Base-by-base conservation (phyloP, 1,284 basidiomycete species). In the Trametes pubescens region DNA sequence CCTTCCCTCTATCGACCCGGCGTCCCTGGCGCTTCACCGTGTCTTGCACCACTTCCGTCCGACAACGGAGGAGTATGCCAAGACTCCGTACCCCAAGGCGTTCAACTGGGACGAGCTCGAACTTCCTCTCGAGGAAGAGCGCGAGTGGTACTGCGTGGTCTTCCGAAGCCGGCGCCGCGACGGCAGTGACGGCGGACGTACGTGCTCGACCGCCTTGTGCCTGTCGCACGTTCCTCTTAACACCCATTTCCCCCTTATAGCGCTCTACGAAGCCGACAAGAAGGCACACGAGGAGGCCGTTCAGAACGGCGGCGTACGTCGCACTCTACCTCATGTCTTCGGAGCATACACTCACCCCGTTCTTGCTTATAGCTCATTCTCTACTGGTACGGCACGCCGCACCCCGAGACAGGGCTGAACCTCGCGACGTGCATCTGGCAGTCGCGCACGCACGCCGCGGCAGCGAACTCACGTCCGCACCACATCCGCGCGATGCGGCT, bases 381-480 rank as follows among this genome's bases (percentile, higher is more conserved):
- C 70, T 96, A 96, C 75, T 96, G 95, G 94, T 96, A 95, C 71
- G 95, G 94, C 24, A 85, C 90, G n/a, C 95, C 95, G 1, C 83
- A 94, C 71, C 81, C 82, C 51, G 73, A 80, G 22, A 90, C 89
- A 0, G 90, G 94, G 0, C 82, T 93, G 77, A 97, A 97, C 75
- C 87, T 96, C 57, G 94, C 95, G 2, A 96, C 95, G n/a, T 97
- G 95, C 79, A 91, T 97, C 54, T 98, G 95, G 95, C 92, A 94
- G 77, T 93, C 91, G 44, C 87, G 94, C 5, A 84, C 84, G 67
- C 91, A 94, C 69, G 95, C 95, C 0, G 79, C 89, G 38, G 88
- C 88, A 8, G 95, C 95, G 0, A 94, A 89, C 70, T 86, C 87
- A 1, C 86, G 89, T 6, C 93, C 93, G 14, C 84, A 91, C 69